phyloP scores from a whole-genome alignment of 768 basidiomycete genomes.

The Lepiota brunneoincarnata region DNA sequence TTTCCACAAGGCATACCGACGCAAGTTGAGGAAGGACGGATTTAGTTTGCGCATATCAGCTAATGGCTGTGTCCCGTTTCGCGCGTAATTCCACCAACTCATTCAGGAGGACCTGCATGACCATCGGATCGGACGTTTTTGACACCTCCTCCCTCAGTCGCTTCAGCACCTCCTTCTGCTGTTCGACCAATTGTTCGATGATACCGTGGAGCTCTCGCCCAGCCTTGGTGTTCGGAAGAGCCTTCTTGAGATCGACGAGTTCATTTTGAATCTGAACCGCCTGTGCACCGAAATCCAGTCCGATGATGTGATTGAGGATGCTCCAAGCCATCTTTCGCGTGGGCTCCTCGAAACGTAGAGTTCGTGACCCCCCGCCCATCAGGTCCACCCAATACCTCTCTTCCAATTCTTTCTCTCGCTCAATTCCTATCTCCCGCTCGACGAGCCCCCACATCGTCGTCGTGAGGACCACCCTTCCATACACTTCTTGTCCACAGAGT shows the following conservation, averaged over 20 bases:
- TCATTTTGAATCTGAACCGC: slow-evolving; percentile 52
- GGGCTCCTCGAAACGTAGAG: background rate
- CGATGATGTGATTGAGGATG: background rate
- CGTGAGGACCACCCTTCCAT: slow-evolving; percentile 24
- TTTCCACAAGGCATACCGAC: too few relatives aligned
- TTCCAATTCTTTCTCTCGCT: slow-evolving; percentile 5
- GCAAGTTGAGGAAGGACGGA: background rate
- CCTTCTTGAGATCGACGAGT: slow-evolving; percentile 39
- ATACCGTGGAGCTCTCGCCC: slow-evolving; percentile 40
- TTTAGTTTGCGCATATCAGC: background rate
- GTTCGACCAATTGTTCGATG: background rate
- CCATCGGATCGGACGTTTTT: background rate
- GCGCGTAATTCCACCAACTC: background rate
- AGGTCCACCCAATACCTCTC: slow-evolving; percentile 2
- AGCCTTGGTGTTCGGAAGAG: slow-evolving; percentile 51
- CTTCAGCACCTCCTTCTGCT: slow-evolving; percentile 1
- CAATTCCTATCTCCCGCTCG: background rate
- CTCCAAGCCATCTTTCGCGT: background rate
- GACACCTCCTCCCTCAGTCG: background rate
- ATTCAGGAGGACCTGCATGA: background rate
- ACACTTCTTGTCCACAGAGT: slow-evolving; percentile 19
- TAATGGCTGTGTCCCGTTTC: background rate
- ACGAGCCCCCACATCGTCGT: slow-evolving; percentile 33
- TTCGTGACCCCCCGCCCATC: background rate
- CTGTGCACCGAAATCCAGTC: slow-evolving; percentile 22